These are phyloP conservation scores for Dictyophora rubrovolvata DNA, from an alignment of 768 basidiomycete species.

Conservation along the genomic window DNA sequence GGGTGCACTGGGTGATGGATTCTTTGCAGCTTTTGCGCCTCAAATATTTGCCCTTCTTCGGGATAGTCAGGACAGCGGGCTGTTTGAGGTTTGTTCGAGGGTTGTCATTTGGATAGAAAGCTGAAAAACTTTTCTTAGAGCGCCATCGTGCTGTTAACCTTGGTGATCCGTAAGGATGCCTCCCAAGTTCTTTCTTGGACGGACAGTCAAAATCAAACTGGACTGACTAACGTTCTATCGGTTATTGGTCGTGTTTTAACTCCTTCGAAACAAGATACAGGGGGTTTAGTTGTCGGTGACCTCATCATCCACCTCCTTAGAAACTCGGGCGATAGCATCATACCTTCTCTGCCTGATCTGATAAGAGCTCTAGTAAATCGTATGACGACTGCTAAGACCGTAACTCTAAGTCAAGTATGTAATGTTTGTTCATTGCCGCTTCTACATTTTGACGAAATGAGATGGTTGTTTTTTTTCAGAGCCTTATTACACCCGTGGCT, in stretches of 20 bases:
- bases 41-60: slow-evolving; percentile 60
- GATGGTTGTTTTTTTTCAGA: slow-evolving; percentile 33
- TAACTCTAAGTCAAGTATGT: slow-evolving; percentile 78
- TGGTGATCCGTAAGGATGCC: slow-evolving; percentile 80
- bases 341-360: slow-evolving; percentile 80
- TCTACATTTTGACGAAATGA: background rate
- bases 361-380: slow-evolving; percentile 74
- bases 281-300: slow-evolving; percentile 88
- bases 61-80: slow-evolving; percentile 76
- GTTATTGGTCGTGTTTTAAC: slow-evolving; percentile 72
- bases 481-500: slow-evolving; percentile 85
- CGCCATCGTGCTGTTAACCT: slow-evolving; percentile 70
- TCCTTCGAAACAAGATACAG: slow-evolving; percentile 74
- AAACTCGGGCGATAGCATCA: slow-evolving; percentile 66
- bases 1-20: slow-evolving; percentile 63
- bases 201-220: slow-evolving; percentile 54
- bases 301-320: slow-evolving; percentile 88
- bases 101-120: background rate
- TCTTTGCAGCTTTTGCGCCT: slow-evolving; percentile 68
- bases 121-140: slow-evolving; percentile 38
- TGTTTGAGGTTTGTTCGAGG: slow-evolving; percentile 48
- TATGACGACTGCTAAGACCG: slow-evolving; percentile 78
- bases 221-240: slow-evolving; percentile 63
- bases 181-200: slow-evolving; percentile 72
- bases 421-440: background rate